These are phyloP conservation scores for Arabis hirsuta DNA, from an alignment of 345 rosid genomes.

Conservation along the genomic window DNA sequence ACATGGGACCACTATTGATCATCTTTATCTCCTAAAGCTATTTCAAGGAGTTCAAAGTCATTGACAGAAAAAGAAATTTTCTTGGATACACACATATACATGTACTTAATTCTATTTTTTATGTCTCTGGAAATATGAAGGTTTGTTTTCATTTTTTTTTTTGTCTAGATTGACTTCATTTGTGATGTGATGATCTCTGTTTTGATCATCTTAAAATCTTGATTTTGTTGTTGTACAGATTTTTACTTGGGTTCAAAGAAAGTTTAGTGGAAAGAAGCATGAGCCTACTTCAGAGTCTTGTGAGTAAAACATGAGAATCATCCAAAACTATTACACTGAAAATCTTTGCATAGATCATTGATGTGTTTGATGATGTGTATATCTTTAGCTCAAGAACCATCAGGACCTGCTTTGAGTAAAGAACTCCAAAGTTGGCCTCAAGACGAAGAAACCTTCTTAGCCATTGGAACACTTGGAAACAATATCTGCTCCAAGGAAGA, in stretches of 20 bases:
- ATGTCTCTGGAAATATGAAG: constrained; percentile 38
- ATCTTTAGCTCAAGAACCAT: constrained; percentile 38
- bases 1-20: constrained; percentile 38
- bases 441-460: constrained; percentile 53
- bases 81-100: constrained; percentile 35
- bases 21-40: constrained; percentile 33
- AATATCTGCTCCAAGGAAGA: constrained; percentile 44
- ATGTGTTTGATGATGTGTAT: constrained; percentile 28
- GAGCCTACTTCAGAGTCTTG: constrained; percentile 41
- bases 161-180: constrained; percentile 4
- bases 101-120: constrained; percentile 1
- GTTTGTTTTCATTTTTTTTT: constrained; percentile 25
- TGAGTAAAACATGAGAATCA: constrained; percentile 38
- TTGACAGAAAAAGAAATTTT: constrained; percentile 42
- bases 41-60: constrained; percentile 24
- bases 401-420: constrained; percentile 48
- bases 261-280: constrained; percentile 46
- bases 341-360: constrained; percentile 20
- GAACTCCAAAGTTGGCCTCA: constrained; percentile 72
- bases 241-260: constrained; percentile 76
- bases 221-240: constrained; percentile 48
- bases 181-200: constrained; percentile 5
- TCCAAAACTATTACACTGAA: background rate
- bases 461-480: constrained; percentile 86
- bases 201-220: background rate